Evolutionary conservation across 2,329 filamentous ascomycete species (phyloP).

Genomic region (Scedosporium boydii): DNA sequence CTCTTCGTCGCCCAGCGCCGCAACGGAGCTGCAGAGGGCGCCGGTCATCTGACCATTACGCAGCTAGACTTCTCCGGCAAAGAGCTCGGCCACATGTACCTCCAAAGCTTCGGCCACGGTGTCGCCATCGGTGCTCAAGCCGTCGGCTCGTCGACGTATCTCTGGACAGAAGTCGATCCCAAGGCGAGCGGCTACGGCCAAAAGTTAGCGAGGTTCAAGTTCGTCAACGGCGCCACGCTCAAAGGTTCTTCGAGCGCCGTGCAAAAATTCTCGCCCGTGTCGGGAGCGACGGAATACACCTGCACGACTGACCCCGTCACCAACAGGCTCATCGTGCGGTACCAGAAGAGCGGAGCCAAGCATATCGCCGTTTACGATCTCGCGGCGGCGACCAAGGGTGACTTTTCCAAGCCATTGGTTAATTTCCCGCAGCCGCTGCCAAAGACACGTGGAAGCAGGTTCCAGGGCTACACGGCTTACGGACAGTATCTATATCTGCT

Average conservation of each 20-base stretch:
- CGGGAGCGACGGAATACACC: conserved; percentile 1
- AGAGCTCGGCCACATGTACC: conserved; percentile 7
- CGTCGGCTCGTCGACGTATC: conserved; percentile 7
- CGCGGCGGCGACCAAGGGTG: background rate
- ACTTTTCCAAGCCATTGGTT: background rate
- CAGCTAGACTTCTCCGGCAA: conserved; percentile 9
- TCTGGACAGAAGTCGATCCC: conserved; percentile 8
- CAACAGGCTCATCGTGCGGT: conserved; percentile 6
- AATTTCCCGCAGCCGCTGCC: background rate
- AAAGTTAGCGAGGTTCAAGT: conserved; percentile 7
- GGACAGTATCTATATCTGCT: conserved; percentile 8
- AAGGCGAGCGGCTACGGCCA: conserved; percentile 4
- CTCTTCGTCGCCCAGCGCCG: conserved; percentile 8
- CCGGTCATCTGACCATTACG: conserved; percentile 7
- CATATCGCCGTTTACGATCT: conserved; percentile 6
- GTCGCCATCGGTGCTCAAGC: conserved; percentile 7
- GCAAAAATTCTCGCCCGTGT: conserved; percentile 6
- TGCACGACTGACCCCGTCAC: conserved; percentile 3
- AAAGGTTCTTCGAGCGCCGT: background rate
- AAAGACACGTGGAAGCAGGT: background rate
- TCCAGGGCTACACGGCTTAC: conserved; percentile 8
- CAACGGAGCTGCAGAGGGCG: conserved; percentile 1
- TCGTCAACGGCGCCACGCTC: conserved; percentile 4
- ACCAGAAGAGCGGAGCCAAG: conserved; percentile 1
- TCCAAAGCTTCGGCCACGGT: conserved; percentile 8